Base-by-base conservation (phyloP, 2,329 filamentous ascomycete genomes). In the Fusarium chuoi region DNA sequence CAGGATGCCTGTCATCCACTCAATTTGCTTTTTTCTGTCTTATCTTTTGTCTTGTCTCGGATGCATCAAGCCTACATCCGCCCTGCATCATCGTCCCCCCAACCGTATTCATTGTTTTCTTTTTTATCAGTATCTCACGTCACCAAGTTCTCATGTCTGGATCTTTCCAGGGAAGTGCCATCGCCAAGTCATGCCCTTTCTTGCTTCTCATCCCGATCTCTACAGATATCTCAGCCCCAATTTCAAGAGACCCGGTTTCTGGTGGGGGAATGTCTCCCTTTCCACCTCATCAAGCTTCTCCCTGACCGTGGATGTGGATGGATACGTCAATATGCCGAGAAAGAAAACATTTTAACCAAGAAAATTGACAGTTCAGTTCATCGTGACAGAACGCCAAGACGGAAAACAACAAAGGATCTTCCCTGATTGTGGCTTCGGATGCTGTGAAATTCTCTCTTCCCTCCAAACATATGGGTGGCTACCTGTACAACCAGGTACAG, bases 41-140 rank as follows among this genome's bases (percentile, higher is more conserved):
- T 55, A 63, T 60, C 56, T 67, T 45, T 38, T 45, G 7, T 57
- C 44, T 55, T 64, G 62, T 68, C 70, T 74, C 58, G 58, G 71
- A 68, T 55, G 49, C 39, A 48, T 33, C 52, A 62, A 39, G 41
- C 70, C 42, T 66, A 18, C 49, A 61, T 49, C 52, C 48, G 44
- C 63, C 63, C 55, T 68, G 42, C 63, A 51, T 38, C 59, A 65
- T 70, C 18, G 41, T 39, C 67, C 65, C 41, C 44, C 65, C 65
- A 70, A 70, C 67, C 33, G 13, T 7, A 6, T 28, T 41, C 51
- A 28, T 28, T 58, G 20, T 70, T 56, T 58, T 65, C 28, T 46
- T 28, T 42, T 58, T 42, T 8, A 28, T 64, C 48, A 11, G 35
- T 67, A 26, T 62, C 68, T 68, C 67, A 54, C 51, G 59, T 70